Evolutionary conservation across 2,329 filamentous ascomycete genomes (phyloP), one percentile per base, ranked within the genome.

Genomic region (Claviceps lovelessii): DNA sequence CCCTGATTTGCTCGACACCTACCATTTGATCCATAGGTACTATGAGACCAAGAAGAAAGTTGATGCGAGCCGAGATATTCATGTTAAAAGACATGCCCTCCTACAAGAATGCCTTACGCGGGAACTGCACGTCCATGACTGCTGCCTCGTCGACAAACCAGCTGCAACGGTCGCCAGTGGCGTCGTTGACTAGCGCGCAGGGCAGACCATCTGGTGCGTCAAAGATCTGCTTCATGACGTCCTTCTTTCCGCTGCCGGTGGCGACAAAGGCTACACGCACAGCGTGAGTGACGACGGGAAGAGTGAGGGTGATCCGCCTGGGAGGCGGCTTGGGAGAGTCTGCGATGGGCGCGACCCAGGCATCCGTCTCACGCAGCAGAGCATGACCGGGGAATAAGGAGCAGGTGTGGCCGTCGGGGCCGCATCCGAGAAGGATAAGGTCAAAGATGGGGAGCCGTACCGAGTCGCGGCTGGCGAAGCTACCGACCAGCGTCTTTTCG

Each of bases 381-480:
- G 85, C 80, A 67, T 96, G 91, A 54, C 85, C 86, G 5, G 93
- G 93, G 76, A 98, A 98, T 53, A 98, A 76, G 63, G 86, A 93
- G 83, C 93, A 97, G 39, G 93, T 97, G 74, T 98, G 93, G 53
- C 93, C 93, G 69, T 97, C 93, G 15, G 93, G 91, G 0, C 93
- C 93, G 68, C 88, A 95, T 63, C 93, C 93, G 46, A 98, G 83
- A 46, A 98, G 81, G 54, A 98, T 77, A 53, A 98, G 80, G 69
- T 98, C 93, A 70, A 97, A 98, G 65, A 95, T 86, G 62, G 93
- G 93, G 49, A 96, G 77, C 71, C 89, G 90, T 68, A 98, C 91
- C 59, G 87, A 93, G 73, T 98, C 93, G 67, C 91, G 86, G 60
- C 85, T 85, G 17, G 93, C 93, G 65, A 98, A 98, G 61, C 83